Base-by-base conservation (phyloP, 345 rosid species). In the Limnanthes douglasii region DNA sequence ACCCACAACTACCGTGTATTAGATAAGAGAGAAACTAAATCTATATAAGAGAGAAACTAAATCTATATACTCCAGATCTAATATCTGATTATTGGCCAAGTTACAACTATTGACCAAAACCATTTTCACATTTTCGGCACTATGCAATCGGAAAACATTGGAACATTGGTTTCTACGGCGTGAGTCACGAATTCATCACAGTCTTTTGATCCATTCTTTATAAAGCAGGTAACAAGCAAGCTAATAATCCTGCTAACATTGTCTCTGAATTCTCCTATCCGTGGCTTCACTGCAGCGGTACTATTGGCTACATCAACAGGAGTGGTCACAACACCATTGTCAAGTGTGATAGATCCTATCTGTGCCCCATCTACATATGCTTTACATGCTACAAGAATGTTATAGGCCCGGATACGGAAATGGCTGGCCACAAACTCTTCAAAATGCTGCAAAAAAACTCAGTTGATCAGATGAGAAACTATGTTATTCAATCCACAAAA, bases 361-460 rank as follows among this genome's bases (percentile, higher is more conserved):
- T 58, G 61, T 31, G 79, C 92, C 31, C 94, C 97, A 11, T 60
- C 74, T 55, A 43, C 51, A 40, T 88, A 76, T 4, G 84, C 81
- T 58, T 66, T 59, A 50, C 97, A 79, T 16, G 95, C 90, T 37
- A 61, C 61, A 42, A 83, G 39, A 34, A 83, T 70, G 27, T 68
- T 78, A 42, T 48, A 54, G 21, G 86, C 81, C 21, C 54, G 59
- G 46, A 46, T 61, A 52, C 49, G 61, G 73, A 88, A 88, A 54
- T 76, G 93, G 9, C 95, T 95, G 46, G 46, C 40, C 11, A 70
- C 58, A 27, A 76, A 84, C 44, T 72, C 79, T 63, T 72, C 68
- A 31, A 88, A 88, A 61, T 79, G 72, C 95, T 88, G 61, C 62
- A 56, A 22, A 34, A 24, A 8, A 48, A 12, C 11, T 26, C 6